phyloP scores from a whole-genome alignment of 75 land plant genomes.

The Pinus albicaulis region DNA sequence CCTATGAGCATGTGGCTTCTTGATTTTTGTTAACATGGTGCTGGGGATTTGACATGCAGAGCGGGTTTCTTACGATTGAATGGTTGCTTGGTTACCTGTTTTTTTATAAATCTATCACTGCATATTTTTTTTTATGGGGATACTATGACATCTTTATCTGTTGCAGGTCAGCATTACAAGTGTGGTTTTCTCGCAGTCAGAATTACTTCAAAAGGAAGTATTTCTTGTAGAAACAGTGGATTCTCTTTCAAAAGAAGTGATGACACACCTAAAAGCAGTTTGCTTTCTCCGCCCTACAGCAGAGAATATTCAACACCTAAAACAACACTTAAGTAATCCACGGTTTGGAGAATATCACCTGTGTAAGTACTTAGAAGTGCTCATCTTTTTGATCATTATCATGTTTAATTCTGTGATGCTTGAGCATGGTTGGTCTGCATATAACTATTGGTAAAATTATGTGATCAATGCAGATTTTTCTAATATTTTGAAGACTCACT shows the following conservation, averaged over 20 bases:
- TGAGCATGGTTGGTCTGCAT: not conserved
- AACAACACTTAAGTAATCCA: constrained; percentile 67
- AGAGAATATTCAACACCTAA: constrained; percentile 83
- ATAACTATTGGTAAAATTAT: not conserved
- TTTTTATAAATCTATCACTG: not conserved
- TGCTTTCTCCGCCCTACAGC: constrained; percentile 92
- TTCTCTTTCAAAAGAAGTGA: constrained; percentile 67
- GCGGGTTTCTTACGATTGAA: not conserved
- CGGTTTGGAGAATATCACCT: constrained; percentile 97
- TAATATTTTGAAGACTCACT: constrained; percentile 82
- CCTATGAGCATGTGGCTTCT: not conserved
- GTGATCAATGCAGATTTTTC: constrained; percentile 73
- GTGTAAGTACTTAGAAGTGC: constrained; percentile 40
- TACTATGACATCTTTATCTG: not conserved
- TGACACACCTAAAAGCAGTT: constrained; percentile 96
- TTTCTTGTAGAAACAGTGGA: constrained; percentile 93
- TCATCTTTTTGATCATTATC: constrained; percentile 1
- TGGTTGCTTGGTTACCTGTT: not conserved
- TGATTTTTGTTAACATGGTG: not conserved
- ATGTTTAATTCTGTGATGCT: not conserved
- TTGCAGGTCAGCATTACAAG: constrained; percentile 85
- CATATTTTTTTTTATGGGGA: not conserved
- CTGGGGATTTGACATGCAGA: not conserved
- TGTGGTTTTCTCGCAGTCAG: constrained; percentile 94
- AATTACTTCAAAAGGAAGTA: constrained; percentile 93